Percentiles rank a stretch among this genome's conserved stretches.
Conservation (phyloP, 225 moss, liverwort and hornwort species). For the Thuidium tamariscinum region DNA sequence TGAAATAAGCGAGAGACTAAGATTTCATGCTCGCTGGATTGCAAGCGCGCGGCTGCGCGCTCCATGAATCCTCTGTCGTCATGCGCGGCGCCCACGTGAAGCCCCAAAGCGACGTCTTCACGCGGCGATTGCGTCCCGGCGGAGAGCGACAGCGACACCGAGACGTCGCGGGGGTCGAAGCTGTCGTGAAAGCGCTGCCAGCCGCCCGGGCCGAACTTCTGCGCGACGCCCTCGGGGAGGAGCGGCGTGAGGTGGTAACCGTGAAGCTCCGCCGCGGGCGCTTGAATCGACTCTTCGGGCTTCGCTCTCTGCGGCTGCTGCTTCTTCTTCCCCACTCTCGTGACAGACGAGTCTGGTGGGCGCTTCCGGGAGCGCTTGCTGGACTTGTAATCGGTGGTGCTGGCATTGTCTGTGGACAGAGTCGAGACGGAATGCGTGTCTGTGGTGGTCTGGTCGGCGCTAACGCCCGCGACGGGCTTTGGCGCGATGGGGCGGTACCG, state of each 20-base stretch:
- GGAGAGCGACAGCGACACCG: slow-evolving; percentile 11
- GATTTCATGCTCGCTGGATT: not conserved
- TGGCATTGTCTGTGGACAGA: slow-evolving; percentile 48
- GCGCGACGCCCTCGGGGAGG: slow-evolving; percentile 25
- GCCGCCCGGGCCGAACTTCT: slow-evolving; percentile 31
- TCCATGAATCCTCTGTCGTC: slow-evolving; percentile 21
- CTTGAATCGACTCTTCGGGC: not conserved
- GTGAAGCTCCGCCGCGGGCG: not conserved
- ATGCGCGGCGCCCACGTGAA: not conserved
- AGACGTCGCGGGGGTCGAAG: slow-evolving; percentile 16
- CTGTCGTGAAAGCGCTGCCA: slow-evolving; percentile 37
- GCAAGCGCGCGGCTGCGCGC: not conserved
- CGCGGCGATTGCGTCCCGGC: not conserved
- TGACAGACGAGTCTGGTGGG: not conserved
- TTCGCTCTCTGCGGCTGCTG: not conserved
- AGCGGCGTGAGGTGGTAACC: slow-evolving; percentile 27
- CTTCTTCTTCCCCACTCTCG: slow-evolving; percentile 3
- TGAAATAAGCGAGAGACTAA: not conserved
- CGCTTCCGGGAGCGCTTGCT: slow-evolving; percentile 35
- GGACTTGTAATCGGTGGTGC: slow-evolving; percentile 3
- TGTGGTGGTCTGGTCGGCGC: slow-evolving; percentile 21
- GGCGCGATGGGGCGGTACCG: slow-evolving; percentile 90
- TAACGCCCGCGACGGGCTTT: slow-evolving; percentile 22
- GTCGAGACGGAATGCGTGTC: slow-evolving; percentile 68
- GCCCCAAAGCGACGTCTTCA: not conserved